Evolutionary conservation across 208 protist species (phyloP).

Genomic region (Crithidia mellificae): DNA sequence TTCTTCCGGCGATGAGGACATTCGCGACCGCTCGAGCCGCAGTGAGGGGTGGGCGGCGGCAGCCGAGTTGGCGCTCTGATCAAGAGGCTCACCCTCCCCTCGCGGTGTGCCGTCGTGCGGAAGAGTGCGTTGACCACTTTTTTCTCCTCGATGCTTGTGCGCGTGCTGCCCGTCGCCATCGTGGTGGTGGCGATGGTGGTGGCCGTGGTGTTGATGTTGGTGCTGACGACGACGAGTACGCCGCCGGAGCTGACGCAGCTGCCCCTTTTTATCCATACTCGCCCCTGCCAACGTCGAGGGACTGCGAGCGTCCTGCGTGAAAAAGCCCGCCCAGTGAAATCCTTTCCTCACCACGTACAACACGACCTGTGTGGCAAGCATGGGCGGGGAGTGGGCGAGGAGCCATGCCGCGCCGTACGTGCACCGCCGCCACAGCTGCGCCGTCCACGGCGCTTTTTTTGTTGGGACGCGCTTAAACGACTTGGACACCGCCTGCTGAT

Average conservation of each 20-base stretch:
- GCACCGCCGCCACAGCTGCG: neutral
- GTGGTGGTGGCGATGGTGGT: no score
- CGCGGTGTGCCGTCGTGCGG: no score
- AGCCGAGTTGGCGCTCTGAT: no score
- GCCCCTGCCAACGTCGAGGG: neutral
- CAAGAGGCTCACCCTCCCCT: no score
- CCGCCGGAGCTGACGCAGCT: neutral
- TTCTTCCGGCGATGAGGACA: neutral
- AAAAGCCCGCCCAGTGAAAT: neutral
- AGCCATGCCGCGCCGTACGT: conserved; percentile 1
- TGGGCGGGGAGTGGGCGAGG: conserved; percentile 5
- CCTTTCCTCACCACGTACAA: neutral
- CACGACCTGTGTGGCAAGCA: neutral
- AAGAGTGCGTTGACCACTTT: no score
- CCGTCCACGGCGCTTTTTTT: neutral
- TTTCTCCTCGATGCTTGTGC: no score
- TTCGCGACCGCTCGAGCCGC: no score
- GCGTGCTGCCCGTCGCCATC: no score
- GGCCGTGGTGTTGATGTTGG: neutral
- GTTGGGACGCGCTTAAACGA: neutral
- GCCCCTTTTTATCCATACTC: neutral
- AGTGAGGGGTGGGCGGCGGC: no score
- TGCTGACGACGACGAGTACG: neutral
- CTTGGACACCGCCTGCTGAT: conserved; percentile 5
- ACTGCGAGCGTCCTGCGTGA: neutral